These are phyloP conservation scores for Coemansia sp. DNA, from an alignment of 192 early-diverging fungal species.

Conservation along the genomic window DNA sequence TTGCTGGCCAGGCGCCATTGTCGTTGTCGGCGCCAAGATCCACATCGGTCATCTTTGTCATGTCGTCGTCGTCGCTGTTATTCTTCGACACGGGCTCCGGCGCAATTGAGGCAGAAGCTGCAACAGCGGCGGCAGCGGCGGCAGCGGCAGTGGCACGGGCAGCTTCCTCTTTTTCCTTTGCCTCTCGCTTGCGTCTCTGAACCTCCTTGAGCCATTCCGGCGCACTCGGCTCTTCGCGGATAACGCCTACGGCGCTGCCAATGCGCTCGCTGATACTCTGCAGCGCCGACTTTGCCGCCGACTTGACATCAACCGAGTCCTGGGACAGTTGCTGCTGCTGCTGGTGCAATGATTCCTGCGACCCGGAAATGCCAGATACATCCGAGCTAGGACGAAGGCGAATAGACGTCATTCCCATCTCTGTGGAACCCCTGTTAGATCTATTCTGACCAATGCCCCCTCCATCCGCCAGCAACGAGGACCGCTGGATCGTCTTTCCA, in stretches of 20 bases:
- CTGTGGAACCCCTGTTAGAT: slow-evolving; percentile 12
- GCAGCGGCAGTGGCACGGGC: slow-evolving; percentile 13
- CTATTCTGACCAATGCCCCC: slow-evolving; percentile 9
- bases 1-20: slow-evolving; percentile 10
- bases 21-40: slow-evolving; percentile 18
- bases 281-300: slow-evolving; percentile 24
- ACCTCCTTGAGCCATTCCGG: slow-evolving; percentile 51
- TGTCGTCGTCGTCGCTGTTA: not conserved
- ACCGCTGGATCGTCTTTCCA: slow-evolving; percentile 29
- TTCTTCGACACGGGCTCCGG: not conserved
- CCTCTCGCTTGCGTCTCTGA: slow-evolving; percentile 47
- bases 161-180: slow-evolving; percentile 27
- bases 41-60: not conserved
- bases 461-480: slow-evolving; percentile 30
- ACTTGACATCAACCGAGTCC: not conserved
- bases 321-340: not conserved
- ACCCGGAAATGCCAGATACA: not conserved
- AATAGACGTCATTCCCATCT: slow-evolving; percentile 24
- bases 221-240: slow-evolving; percentile 8
- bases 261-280: slow-evolving; percentile 39
- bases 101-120: not conserved
- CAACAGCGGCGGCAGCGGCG: slow-evolving; percentile 8
- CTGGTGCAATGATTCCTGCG: slow-evolving; percentile 3
- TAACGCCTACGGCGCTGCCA: slow-evolving; percentile 13
- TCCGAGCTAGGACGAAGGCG: slow-evolving; percentile 47